Evolutionary conservation across 768 basidiomycete species (phyloP).

Genomic region (Candolleomyces efflorescens): DNA sequence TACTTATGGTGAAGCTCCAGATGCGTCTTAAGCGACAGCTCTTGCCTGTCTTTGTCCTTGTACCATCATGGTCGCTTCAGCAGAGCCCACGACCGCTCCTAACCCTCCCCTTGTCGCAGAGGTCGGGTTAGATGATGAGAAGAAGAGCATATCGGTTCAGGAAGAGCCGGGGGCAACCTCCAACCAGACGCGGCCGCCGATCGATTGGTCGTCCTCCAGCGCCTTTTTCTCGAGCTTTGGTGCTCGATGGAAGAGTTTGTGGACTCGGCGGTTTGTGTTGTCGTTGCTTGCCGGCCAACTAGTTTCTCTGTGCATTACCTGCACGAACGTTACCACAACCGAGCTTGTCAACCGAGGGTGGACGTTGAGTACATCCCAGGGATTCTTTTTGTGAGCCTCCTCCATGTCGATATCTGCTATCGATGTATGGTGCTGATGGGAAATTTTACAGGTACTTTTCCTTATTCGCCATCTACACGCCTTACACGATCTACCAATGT

Average conservation of each 20-base stretch:
- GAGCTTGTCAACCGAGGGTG: constrained; percentile 41
- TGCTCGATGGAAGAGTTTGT: constrained; percentile 66
- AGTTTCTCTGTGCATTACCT: constrained; percentile 84
- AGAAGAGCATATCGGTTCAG: not conserved
- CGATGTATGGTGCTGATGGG: not conserved
- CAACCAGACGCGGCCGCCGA: constrained; percentile 44
- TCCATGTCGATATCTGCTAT: not conserved
- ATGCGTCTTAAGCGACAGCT: not conserved
- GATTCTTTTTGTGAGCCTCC: constrained; percentile 68
- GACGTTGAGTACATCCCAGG: constrained; percentile 42
- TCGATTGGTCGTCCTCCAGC: constrained; percentile 57
- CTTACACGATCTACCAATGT: constrained; percentile 89
- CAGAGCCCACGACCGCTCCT: too few species aligned
- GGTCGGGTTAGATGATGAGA: not conserved
- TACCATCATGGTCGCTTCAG: too few species aligned
- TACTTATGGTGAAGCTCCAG: not conserved
- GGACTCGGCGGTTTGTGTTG: constrained; percentile 71
- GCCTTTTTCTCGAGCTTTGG: constrained; percentile 53
- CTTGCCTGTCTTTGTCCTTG: too few species aligned
- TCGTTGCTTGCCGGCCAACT: constrained; percentile 76
- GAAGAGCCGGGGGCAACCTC: not conserved
- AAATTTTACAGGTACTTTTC: constrained; percentile 64
- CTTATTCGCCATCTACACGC: constrained; percentile 72
- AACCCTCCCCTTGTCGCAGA: too few species aligned
- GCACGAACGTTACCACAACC: constrained; percentile 83